Base-by-base conservation (phyloP, 306 rosid genomes). In the Rosa lucieae region DNA sequence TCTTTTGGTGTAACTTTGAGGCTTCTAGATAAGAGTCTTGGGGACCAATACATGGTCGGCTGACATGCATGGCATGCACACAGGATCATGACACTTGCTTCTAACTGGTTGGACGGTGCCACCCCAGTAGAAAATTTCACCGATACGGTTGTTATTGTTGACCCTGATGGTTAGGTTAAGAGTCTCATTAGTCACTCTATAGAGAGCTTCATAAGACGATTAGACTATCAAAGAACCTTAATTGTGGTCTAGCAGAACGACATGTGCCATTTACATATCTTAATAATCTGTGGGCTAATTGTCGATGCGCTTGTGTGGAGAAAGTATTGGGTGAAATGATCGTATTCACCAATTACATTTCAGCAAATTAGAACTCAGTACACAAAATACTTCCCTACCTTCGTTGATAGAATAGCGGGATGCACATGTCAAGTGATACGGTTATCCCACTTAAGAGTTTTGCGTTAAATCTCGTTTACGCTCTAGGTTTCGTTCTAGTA, bases 91-190 rank as follows among this genome's bases (percentile, higher is more conserved):
- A 76, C 73, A 76, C 73, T 75, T 79, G 73, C 73, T 65, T 65
- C 70, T 35, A 75, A 84, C n/a, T 67, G 82, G 87, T 72, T 75
- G 73, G 82, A 17, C 89, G 82, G 86, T 84, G 82, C 89, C 85
- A 84, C 83, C 83, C 77, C 10, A 10, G 40, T 69, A 44, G 85
- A 86, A 68, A 63, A 23, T 73, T 77, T n/a, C 43, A 26, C 35
- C 35, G 17, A 15, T 59, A 43, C 32, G 70, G 10, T 43, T 61
- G 58, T 61, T 14, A 43, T 58, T 15, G 9, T 42, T 59, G 58
- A 74, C 77, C 67, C 13, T 10, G 65, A 58, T 35, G n/a, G 37
- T 37, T 3, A 10, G 48, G 52, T 20, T 11, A 52, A 35, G 65
- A 18, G 63, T 52, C 51, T 52, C 12, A 10, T 10, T n/a, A 12